Evolutionary conservation across 2,329 filamentous ascomycete genomes (phyloP), one percentile per base, ranked within the genome.

Genomic region (Westerdykella sp.): DNA sequence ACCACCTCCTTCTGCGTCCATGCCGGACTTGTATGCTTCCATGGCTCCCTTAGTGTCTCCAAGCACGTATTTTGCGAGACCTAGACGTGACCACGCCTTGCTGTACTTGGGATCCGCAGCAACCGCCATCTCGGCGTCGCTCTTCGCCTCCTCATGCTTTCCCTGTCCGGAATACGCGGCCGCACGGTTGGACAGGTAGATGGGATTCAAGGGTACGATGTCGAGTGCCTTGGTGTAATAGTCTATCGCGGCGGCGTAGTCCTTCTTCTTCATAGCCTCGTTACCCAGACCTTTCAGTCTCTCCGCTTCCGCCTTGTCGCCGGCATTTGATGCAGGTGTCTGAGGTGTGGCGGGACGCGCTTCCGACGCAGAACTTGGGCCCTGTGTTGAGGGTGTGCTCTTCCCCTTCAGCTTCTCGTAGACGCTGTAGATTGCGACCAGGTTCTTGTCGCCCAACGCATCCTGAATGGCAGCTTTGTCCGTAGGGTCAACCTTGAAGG

Each of bases 151-250:
- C 49, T 84, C 81, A 73, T 97, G 90, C 70, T 95, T 83, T 56
- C 83, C 80, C 49, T 81, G 81, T 16, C 88, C 91, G 22, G 84
- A 89, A 76, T 95, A 87, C 5, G 93, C 93, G 37, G 93, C 93
- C 10, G 93, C 93, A 54, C 93, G 88, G 80, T 98, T 98, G 50
- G 88, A 95, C 34, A 98, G 84, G 77, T 93, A 98, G 69, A 98
- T 93, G 32, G 90, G 87, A 73, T 98, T 97, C 53, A 80, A 75
- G 1, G 93, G 88, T 55, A 87, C 73, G 41, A 96, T 75, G 43
- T 80, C 77, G 21, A 98, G 81, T 4, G 93, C 93, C 68, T 91
- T 78, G 21, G 87, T 87, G 77, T 98, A 98, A 54, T 86, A 75
- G 56, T 87, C 82, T 65, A 97, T 88, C 49, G 93, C 93, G 34